Percentiles rank a stretch among this genome's conserved stretches.
These are phyloP conservation scores for Exophiala sp. DNA, from an alignment of 2,329 filamentous ascomycete species.

Conservation along the genomic window DNA sequence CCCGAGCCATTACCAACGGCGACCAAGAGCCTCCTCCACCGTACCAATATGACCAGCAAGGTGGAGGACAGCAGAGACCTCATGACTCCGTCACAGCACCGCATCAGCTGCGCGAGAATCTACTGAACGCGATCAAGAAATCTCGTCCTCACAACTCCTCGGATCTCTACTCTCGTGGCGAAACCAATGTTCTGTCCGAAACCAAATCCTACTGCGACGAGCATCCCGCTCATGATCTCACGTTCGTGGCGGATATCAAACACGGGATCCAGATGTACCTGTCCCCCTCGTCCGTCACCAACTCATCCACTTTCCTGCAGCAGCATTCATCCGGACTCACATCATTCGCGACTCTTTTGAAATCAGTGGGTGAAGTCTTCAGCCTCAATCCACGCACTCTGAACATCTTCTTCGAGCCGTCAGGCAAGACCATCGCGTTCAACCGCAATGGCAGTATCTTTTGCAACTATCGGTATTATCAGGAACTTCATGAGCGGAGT, in stretches of 20 bases:
- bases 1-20: constrained; percentile 16
- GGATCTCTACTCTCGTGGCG: constrained; percentile 64
- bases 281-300: constrained; percentile 46
- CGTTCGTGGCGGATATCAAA: constrained; percentile 62
- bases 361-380: constrained; percentile 67
- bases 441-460: constrained; percentile 83
- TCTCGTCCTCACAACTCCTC: constrained; percentile 71
- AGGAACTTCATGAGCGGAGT: constrained; percentile 63
- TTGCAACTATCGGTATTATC: constrained; percentile 85
- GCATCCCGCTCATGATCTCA: constrained; percentile 65
- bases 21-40: constrained; percentile 36
- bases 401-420: constrained; percentile 81
- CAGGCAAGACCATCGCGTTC: constrained; percentile 81
- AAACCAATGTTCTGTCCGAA: constrained; percentile 69
- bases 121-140: constrained; percentile 71
- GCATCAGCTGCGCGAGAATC: constrained; percentile 43
- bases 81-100: constrained; percentile 36
- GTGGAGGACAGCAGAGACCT: constrained; percentile 11
- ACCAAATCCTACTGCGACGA: constrained; percentile 81
- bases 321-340: constrained; percentile 59
- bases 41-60: constrained; percentile 35
- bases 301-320: constrained; percentile 52
- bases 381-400: constrained; percentile 61
- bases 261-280: constrained; percentile 71
- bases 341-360: constrained; percentile 62